Evolutionary conservation across 768 basidiomycete species (phyloP), one percentile per base, ranked within the genome.

Genomic region (Boletus reticulatus): DNA sequence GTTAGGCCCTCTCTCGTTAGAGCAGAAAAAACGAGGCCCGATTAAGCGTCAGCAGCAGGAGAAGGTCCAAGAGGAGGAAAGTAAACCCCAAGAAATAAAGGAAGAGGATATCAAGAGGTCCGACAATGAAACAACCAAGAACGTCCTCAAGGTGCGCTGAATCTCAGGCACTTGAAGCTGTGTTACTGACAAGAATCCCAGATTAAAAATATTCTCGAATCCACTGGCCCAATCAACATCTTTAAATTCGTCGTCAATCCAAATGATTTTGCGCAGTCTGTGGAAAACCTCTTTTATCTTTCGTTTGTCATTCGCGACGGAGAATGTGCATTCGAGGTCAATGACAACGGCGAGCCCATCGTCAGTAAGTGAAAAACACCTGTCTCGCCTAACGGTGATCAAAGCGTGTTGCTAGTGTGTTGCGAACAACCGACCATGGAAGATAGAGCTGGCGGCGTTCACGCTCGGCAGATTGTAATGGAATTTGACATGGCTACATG

Each of bases 251-350:
- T 98, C 50, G 77, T 97, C 59, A 96, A 99, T 67, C 97, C 97
- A 13, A 72, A 87, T 29, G 85, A 89, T 63, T 99, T 92, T 66
- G 89, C 87, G 0, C 96, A 99, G 67, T 92, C 91, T 0, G 93
- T 98, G 14, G 97, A 99, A 73, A 99, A 99, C 68, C 77, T 96
- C 22, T 98, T 99, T 70, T 94, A 97, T 66, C 79, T 96, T 3
- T 93, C 92, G 0, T 98, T 99, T 74, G 79, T 97, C 58, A 89
- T 97, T 44, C 82, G 89, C 31, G 91, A 95, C 59, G 93, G 89
- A 3, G 82, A 84, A 64, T 91, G 86, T 55, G 87, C 87, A 12
- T 76, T 92, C 29, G 88, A 93, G 60, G 79, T 81, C 7, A 75
- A 80, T 32, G 76, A 83, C 9, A 77, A 88, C 1, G 88, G 86